Conservation (phyloP, 2,329 filamentous ascomycete species). For the Shiraia bambusicola region DNA sequence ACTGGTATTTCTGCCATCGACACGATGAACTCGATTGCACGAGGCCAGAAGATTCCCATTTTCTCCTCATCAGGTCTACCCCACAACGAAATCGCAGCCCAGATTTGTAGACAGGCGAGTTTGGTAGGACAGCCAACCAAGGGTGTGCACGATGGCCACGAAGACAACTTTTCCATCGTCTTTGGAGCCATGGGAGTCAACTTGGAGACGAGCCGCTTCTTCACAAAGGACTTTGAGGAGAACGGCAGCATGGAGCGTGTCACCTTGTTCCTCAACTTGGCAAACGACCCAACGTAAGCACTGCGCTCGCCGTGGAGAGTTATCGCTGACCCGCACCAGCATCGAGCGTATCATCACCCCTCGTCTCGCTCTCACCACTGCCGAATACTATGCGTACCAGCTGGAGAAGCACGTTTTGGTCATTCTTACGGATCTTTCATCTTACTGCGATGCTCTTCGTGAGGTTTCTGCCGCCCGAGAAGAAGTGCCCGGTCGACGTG, state of each 20-base stretch:
- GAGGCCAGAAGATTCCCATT: constrained; percentile 99
- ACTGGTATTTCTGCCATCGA: constrained; percentile 99
- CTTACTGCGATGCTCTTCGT: constrained; percentile 98
- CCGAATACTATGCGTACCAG: constrained; percentile 99
- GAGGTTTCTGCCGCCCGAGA: constrained; percentile 97
- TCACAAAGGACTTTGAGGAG: constrained; percentile 97
- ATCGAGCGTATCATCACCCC: constrained; percentile 99
- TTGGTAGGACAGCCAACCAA: constrained; percentile 92
- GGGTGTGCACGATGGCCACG: constrained; percentile 92
- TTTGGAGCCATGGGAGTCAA: constrained; percentile 99
- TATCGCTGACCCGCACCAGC: constrained; percentile 49
- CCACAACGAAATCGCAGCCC: constrained; percentile 98
- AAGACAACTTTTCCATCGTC: constrained; percentile 99
- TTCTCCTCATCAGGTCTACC: constrained; percentile 98
- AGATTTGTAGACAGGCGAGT: constrained; percentile 96
- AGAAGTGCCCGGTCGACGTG: constrained; percentile 98
- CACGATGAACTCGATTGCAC: constrained; percentile 89
- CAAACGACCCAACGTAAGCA: constrained; percentile 93
- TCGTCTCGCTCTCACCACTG: constrained; percentile 94
- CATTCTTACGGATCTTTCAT: constrained; percentile 95
- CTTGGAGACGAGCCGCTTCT: constrained; percentile 97
- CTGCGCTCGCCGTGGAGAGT: constrained; percentile 1
- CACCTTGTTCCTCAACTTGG: constrained; percentile 97
- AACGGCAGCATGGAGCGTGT: constrained; percentile 97
- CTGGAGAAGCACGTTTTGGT: constrained; percentile 99